phyloP scores from a whole-genome alignment of 331 rosid species.

The Quercus lobata region DNA sequence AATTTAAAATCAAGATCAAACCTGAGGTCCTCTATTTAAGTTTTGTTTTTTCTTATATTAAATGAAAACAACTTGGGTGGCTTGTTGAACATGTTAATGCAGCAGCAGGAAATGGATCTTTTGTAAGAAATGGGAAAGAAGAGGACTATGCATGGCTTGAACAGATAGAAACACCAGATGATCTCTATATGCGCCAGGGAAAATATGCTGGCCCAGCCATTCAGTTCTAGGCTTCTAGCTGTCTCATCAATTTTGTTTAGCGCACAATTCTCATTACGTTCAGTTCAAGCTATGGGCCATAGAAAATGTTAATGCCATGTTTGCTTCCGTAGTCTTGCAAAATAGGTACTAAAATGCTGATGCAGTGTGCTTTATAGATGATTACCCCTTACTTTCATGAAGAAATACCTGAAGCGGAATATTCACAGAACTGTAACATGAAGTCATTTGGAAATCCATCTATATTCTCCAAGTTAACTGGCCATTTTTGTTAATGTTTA shows the following conservation, averaged over 20 bases:
- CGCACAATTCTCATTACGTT: neutral
- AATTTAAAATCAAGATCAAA: no score
- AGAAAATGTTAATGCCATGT: neutral
- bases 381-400: neutral
- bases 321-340: neutral
- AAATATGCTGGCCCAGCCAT: constrained; percentile 74
- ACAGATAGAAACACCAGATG: constrained; percentile 56
- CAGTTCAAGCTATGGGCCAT: neutral
- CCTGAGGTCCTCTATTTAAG: no score
- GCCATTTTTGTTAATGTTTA: neutral
- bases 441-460: neutral
- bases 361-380: neutral
- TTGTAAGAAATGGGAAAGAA: constrained; percentile 36
- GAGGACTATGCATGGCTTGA: constrained; percentile 95
- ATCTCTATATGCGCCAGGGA: constrained; percentile 75
- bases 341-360: constrained; percentile 15
- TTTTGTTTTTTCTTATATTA: neutral
- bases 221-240: constrained; percentile 48
- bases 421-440: neutral
- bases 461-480: neutral
- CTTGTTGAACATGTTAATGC: constrained; percentile 25
- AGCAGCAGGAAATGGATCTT: constrained; percentile 47
- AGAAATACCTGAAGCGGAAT: neutral
- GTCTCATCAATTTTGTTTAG: neutral
- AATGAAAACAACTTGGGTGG: neutral